These are phyloP conservation scores for Rhodosporidiobolus sp. DNA, from an alignment of 768 basidiomycete species.

Conservation along the genomic window DNA sequence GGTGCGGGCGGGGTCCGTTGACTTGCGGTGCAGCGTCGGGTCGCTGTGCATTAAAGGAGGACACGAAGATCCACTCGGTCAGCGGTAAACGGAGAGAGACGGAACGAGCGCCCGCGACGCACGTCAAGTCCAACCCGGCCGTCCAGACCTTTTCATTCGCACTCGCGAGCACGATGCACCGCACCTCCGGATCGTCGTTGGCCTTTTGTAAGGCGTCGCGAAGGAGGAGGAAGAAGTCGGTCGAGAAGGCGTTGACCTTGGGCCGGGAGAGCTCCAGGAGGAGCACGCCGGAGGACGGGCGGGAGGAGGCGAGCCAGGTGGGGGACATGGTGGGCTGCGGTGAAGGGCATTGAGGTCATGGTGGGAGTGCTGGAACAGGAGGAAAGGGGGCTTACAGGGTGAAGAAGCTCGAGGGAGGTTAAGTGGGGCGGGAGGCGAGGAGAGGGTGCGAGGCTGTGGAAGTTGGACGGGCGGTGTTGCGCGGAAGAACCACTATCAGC, in stretches of 20 bases:
- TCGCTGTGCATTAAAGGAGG: background rate
- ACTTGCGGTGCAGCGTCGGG: conserved; percentile 20
- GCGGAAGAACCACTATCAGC: too few relatives aligned
- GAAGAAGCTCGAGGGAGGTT: too few relatives aligned
- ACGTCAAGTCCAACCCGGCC: conserved; percentile 75
- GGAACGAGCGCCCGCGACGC: background rate
- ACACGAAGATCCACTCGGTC: background rate
- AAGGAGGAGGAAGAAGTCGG: conserved; percentile 70
- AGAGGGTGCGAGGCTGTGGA: too few relatives aligned
- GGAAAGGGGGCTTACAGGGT: too few relatives aligned
- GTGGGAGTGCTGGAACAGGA: too few relatives aligned
- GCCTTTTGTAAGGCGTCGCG: conserved; percentile 62
- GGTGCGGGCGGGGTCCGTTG: conserved; percentile 57
- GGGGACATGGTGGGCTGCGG: too few relatives aligned
- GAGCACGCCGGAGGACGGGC: conserved; percentile 49
- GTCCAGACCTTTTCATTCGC: conserved; percentile 69
- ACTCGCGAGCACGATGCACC: conserved; percentile 71
- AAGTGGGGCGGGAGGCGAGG: too few relatives aligned
- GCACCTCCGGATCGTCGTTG: conserved; percentile 57
- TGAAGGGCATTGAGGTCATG: too few relatives aligned
- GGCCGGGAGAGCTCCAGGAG: conserved; percentile 53
- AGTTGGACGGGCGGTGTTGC: too few relatives aligned
- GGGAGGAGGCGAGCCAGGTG: conserved; percentile 8
- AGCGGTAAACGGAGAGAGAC: background rate
- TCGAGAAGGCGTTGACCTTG: conserved; percentile 67